Evolutionary conservation across 306 rosid genomes (phyloP).

Genomic region (Medicago truncatula): MtrunA17r5.0-ANR NC_053043.1:10202001-10202500

Average conservation of each 20-base stretch:
- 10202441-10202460: not conserved
- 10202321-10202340: constrained; percentile 19
- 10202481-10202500: not conserved
- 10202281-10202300: constrained; percentile 11
- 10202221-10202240: constrained; percentile 98
- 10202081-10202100: constrained; percentile 4
- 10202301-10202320: constrained; percentile 23
- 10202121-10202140: constrained; percentile 30
- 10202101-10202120: constrained; percentile 11
- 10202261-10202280: constrained; percentile 61
- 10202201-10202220: constrained; percentile 94
- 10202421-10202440: not conserved
- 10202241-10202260: constrained; percentile 95
- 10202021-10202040: not conserved
- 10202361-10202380: not conserved
- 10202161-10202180: constrained; percentile 51
- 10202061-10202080: not conserved
- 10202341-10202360: not conserved
- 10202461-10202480: not conserved
- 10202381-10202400: not conserved
- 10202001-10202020: not conserved
- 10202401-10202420: not conserved
- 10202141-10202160: constrained; percentile 29
- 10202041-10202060: not conserved
- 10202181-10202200: constrained; percentile 99